Evolutionary conservation across 345 rosid genomes (phyloP).

Genomic region (Linum tenue): DNA sequence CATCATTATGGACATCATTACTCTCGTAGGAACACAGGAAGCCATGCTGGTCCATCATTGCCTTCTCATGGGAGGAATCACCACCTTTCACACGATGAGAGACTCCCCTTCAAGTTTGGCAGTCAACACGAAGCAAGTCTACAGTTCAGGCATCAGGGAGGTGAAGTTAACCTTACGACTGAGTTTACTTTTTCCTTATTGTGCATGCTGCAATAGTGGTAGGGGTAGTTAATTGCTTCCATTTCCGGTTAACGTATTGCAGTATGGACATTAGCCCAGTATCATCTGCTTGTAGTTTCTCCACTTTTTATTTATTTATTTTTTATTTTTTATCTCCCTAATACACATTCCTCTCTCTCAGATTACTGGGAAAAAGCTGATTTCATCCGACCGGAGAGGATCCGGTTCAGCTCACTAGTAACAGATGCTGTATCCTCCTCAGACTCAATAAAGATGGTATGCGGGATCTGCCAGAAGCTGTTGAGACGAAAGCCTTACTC

Average conservation of each 20-base stretch:
- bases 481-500: constrained; percentile 38
- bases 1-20: constrained; percentile 47
- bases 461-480: constrained; percentile 48
- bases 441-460: constrained; percentile 31
- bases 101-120: constrained; percentile 32
- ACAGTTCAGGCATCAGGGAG: constrained; percentile 25
- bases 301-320: no score
- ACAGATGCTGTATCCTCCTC: constrained; percentile 20
- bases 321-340: background rate
- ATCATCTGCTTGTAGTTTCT: background rate
- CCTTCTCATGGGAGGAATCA: constrained; percentile 38
- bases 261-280: background rate
- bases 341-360: constrained; percentile 13
- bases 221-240: no score
- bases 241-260: no score
- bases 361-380: constrained; percentile 28
- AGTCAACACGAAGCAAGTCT: constrained; percentile 15
- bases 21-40: constrained; percentile 37
- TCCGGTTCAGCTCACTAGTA: constrained; percentile 30
- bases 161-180: constrained; percentile 11
- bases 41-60: constrained; percentile 27
- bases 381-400: constrained; percentile 35
- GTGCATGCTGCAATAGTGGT: no score
- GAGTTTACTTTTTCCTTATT: no score
- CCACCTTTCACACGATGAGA: constrained; percentile 23